Base-by-base conservation (phyloP, 768 basidiomycete genomes). In the Agaricus blazei region DNA sequence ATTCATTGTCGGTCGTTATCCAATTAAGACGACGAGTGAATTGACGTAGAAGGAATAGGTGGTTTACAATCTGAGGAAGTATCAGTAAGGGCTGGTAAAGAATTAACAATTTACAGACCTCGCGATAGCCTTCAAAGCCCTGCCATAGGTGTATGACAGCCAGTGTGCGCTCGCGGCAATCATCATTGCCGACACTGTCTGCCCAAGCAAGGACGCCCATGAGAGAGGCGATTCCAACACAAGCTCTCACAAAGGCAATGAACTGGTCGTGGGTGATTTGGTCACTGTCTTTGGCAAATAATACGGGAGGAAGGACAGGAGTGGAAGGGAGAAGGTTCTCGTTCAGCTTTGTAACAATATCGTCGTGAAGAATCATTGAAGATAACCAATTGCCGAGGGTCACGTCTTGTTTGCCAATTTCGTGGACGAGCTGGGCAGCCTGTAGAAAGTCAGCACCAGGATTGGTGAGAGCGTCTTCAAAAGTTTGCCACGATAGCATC, bases 121-220 rank as follows among this genome's bases (percentile, higher is more conserved):
- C 85, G 43, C 83, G 76, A 65, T 91, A 92, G 7, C 87, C 88
- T 28, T 85, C 80, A 26, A 82, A 69, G 27, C 70, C 71, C 68
- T 88, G 85, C 86, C 85, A 88, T 24, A 87, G 54, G 4, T 79
- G 76, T 51, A 91, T 56, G 14, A 90, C 74, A 6, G 78, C 81
- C 7, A 91, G 68, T 1, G 80, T 74, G 46, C 84, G 78, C 61
- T 88, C 84, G 9, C 86, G 78, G 62, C 85, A 87, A 11, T 69
- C 68, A 54, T 81, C 77, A 52, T 84, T 79, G 0, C 84, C 85
- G 19, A 88, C 70, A 65, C 87, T 88, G 61, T 91, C 90, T 11
- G 89, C 81, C 86, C 88, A 93, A 3, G 87, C 85, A 63, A 85
- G 85, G 34, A 87, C 85, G 1, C 83, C 83, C 12, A 92, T 68